phyloP scores from a whole-genome alignment of 805 yeast genomes.

The Nakazawaea pomicola region DNA sequence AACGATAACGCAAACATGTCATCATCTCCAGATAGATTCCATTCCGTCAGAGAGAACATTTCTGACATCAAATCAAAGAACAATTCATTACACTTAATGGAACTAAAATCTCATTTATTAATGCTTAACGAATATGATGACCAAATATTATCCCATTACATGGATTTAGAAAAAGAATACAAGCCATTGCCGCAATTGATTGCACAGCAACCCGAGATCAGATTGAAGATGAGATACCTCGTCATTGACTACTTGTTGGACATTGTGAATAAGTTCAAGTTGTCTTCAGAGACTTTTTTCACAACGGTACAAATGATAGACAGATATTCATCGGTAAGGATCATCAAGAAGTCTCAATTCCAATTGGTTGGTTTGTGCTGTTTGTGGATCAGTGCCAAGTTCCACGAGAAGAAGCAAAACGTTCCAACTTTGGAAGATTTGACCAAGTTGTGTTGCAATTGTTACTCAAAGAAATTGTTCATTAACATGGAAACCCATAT shows the following conservation, averaged over 20 bases:
- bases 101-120: conserved; percentile 12
- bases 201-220: conserved; percentile 18
- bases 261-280: conserved; percentile 22
- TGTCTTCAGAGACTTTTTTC: conserved; percentile 31
- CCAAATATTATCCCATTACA: conserved; percentile 17
- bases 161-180: conserved; percentile 25
- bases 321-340: conserved; percentile 29
- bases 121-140: conserved; percentile 14
- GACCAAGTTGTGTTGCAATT: conserved; percentile 52
- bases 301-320: conserved; percentile 34
- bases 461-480: conserved; percentile 51
- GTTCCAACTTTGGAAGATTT: conserved; percentile 50
- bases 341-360: conserved; percentile 29
- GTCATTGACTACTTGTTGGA: conserved; percentile 27
- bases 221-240: conserved; percentile 17
- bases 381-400: conserved; percentile 41
- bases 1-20: not conserved
- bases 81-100: conserved; percentile 8
- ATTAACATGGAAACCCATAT: conserved; percentile 67
- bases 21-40: conserved; percentile 14
- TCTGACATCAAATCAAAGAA: conserved; percentile 9
- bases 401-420: conserved; percentile 48
- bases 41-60: conserved; percentile 8
- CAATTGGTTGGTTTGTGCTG: conserved; percentile 38
- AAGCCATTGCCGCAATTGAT: conserved; percentile 19